These are phyloP conservation scores for Pelomyxa schiedti DNA, from an alignment of 78 protist genomes.

Conservation along the genomic window DNA sequence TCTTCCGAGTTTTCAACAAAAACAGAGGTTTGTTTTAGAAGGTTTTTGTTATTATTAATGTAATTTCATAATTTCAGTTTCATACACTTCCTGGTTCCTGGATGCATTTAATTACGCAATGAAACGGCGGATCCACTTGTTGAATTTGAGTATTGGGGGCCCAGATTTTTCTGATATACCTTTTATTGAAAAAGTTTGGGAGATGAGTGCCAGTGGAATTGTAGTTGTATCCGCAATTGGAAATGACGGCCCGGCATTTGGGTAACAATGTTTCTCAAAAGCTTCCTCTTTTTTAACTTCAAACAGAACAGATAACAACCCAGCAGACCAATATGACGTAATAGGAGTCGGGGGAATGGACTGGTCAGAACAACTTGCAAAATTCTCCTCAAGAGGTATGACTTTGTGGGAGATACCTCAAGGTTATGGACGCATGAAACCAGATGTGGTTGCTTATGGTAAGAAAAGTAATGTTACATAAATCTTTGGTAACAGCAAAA, in stretches of 20 bases:
- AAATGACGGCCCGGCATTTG: constrained; percentile 91
- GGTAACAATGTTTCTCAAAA: constrained; percentile 24
- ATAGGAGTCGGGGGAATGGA: constrained; percentile 91
- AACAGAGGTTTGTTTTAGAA: not conserved
- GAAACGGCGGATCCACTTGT: constrained; percentile 38
- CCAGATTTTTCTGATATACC: constrained; percentile 87
- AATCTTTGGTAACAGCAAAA: not conserved
- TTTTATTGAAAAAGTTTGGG: constrained; percentile 88
- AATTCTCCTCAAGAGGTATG: constrained; percentile 73
- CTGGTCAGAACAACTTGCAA: constrained; percentile 1
- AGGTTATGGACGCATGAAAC: constrained; percentile 92
- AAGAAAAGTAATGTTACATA: constrained; percentile 11
- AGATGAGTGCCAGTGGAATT: constrained; percentile 70
- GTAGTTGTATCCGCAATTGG: constrained; percentile 87
- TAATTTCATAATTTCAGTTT: constrained; percentile 14
- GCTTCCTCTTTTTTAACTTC: not conserved
- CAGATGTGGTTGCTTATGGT: constrained; percentile 81
- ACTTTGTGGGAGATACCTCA: constrained; percentile 87
- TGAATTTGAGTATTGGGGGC: constrained; percentile 89
- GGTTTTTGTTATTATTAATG: constrained; percentile 6
- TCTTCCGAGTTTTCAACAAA: constrained; percentile 75
- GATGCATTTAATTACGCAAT: constrained; percentile 93
- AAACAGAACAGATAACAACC: constrained; percentile 83
- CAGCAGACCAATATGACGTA: constrained; percentile 86
- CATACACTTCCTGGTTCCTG: constrained; percentile 90